phyloP scores from a whole-genome alignment of 1,284 basidiomycete species.

The Cutaneotrichosporon dermatis region DNA sequence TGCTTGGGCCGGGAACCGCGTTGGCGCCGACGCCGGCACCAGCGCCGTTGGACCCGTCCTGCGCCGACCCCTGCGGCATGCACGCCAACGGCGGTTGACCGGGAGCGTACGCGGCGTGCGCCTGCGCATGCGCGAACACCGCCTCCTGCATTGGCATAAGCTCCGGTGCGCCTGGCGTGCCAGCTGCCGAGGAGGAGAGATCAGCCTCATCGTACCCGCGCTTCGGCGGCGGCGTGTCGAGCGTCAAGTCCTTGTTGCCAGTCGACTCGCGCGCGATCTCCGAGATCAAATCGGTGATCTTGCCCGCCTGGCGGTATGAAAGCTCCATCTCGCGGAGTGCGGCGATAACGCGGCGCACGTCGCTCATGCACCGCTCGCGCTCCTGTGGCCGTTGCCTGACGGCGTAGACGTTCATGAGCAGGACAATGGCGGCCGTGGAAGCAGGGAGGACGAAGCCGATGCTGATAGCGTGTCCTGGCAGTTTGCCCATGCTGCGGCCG shows the following conservation, averaged over 20 bases:
- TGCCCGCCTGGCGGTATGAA: conserved; percentile 50
- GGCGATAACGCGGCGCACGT: conserved; percentile 66
- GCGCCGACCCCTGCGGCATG: not conserved
- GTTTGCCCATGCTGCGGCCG: conserved; percentile 30
- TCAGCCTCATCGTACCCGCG: conserved; percentile 10
- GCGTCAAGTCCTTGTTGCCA: conserved; percentile 10
- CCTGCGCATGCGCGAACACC: conserved; percentile 7
- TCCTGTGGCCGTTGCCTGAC: conserved; percentile 59
- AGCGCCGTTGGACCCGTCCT: too few species aligned
- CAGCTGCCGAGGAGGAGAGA: not conserved
- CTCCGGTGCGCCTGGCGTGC: conserved; percentile 16
- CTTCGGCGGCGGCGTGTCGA: conserved; percentile 6
- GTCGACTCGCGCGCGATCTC: conserved; percentile 23
- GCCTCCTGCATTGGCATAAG: not conserved
- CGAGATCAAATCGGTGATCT: conserved; percentile 38
- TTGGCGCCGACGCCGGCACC: too few species aligned
- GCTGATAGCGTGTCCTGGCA: conserved; percentile 49
- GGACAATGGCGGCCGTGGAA: conserved; percentile 63
- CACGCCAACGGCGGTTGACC: conserved; percentile 1
- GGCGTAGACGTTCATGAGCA: conserved; percentile 70
- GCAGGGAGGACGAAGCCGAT: conserved; percentile 47
- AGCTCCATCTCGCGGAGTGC: conserved; percentile 57
- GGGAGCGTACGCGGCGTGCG: conserved; percentile 1
- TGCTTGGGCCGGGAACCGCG: too few species aligned
- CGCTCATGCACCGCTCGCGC: conserved; percentile 60